These are phyloP conservation scores for Blastobotrys attinorum DNA, from an alignment of 805 yeast genomes.

Conservation along the genomic window DNA sequence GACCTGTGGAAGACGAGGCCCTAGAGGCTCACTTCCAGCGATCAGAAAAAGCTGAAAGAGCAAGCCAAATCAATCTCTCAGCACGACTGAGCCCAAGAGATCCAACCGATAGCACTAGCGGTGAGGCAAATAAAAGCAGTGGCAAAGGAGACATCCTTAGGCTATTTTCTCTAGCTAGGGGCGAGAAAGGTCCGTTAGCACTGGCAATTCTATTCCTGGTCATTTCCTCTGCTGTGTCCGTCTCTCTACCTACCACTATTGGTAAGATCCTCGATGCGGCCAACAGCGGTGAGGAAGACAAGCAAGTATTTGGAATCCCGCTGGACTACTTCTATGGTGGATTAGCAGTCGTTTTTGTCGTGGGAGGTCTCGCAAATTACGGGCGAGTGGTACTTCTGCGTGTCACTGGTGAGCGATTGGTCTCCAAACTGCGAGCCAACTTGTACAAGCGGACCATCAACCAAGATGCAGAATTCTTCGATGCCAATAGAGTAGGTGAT, in stretches of 20 bases:
- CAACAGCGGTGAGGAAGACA: slow-evolving; percentile 28
- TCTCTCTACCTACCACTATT: slow-evolving; percentile 74
- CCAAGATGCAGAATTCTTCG: slow-evolving; percentile 87
- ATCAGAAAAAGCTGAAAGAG: slow-evolving; percentile 24
- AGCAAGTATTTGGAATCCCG: slow-evolving; percentile 50
- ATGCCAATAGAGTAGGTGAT: slow-evolving; percentile 85
- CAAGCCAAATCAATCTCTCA: slow-evolving; percentile 26
- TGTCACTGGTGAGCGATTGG: slow-evolving; percentile 77
- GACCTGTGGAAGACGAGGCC: too few species aligned
- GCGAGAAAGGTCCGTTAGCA: slow-evolving; percentile 47
- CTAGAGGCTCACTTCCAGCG: slow-evolving; percentile 20
- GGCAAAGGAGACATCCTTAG: slow-evolving; percentile 35
- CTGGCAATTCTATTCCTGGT: slow-evolving; percentile 59
- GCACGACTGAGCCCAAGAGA: slow-evolving; percentile 23
- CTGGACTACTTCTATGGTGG: slow-evolving; percentile 56
- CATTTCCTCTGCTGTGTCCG: slow-evolving; percentile 67
- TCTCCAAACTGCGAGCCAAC: slow-evolving; percentile 72
- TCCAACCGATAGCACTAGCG: slow-evolving; percentile 6
- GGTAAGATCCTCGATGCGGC: slow-evolving; percentile 82
- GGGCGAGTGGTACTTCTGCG: slow-evolving; percentile 72
- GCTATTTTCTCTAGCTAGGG: slow-evolving; percentile 47
- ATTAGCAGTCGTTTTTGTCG: slow-evolving; percentile 51
- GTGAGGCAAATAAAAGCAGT: slow-evolving; percentile 4
- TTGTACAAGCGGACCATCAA: slow-evolving; percentile 68
- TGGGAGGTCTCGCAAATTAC: slow-evolving; percentile 74